Conservation (phyloP, 768 basidiomycete genomes). For the Clitopilus passeckerianus region DNA sequence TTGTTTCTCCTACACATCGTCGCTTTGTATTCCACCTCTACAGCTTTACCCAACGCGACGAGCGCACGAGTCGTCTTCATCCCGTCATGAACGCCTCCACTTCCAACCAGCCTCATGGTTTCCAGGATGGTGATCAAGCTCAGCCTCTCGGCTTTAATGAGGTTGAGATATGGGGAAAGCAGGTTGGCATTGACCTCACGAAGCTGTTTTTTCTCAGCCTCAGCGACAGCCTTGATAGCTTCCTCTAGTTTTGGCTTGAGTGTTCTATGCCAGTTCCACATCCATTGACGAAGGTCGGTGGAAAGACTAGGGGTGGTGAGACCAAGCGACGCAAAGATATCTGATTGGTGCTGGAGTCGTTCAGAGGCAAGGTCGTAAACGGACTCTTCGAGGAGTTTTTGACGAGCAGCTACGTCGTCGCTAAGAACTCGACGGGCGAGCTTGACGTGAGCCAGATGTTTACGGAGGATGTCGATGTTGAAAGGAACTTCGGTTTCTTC, state of each 20-base stretch:
- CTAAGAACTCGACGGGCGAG: constrained; percentile 60
- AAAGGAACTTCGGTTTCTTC: constrained; percentile 50
- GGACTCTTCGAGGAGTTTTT: constrained; percentile 79
- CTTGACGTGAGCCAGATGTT: constrained; percentile 58
- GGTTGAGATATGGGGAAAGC: constrained; percentile 67
- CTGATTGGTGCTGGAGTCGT: constrained; percentile 60
- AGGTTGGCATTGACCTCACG: constrained; percentile 1
- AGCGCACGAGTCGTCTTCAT: constrained; percentile 89
- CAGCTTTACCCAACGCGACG: constrained; percentile 71
- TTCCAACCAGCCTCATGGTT: constrained; percentile 74
- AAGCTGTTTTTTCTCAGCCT: constrained; percentile 21
- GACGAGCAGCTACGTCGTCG: constrained; percentile 67
- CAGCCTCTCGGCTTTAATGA: constrained; percentile 73
- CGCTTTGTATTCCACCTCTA: constrained; percentile 90
- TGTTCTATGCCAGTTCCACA: constrained; percentile 81
- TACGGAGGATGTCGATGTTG: constrained; percentile 68
- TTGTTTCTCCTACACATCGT: constrained; percentile 66
- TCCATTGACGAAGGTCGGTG: constrained; percentile 63
- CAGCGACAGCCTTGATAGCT: constrained; percentile 44
- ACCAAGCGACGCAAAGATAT: constrained; percentile 54
- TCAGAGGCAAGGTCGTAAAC: constrained; percentile 80
- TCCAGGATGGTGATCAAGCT: constrained; percentile 89
- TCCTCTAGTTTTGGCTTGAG: constrained; percentile 45
- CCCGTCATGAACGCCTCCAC: constrained; percentile 73
- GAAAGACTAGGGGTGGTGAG: constrained; percentile 41